Evolutionary conservation across 2,329 filamentous ascomycete genomes (phyloP), one percentile per base, ranked within the genome.

Genomic region (Fusarium hainanense): DNA sequence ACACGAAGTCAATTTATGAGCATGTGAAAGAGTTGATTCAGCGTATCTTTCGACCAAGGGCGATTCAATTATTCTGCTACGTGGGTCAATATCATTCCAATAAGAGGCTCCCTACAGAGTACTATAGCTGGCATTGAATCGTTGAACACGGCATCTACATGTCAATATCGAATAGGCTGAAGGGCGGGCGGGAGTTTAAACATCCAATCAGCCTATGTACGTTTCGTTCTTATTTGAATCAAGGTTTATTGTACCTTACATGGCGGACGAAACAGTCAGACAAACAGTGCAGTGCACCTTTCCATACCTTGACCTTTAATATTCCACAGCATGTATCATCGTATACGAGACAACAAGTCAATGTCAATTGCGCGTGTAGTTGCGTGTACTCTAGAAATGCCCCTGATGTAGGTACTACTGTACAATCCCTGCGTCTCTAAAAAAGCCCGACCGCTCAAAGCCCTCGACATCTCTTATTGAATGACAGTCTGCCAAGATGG

Each of bases 81-180:
- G 48, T 70, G 67, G 67, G 54, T 48, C 68, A 60, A 61, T 63
- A 49, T 48, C 68, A 70, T 71, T 70, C 68, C 63, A 71, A 68
- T 44, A 44, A 21, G 20, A 30, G 37, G 34, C 56, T 63, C 62
- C 63, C 47, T 64, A 21, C 21, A 21, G 21, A 21, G 21, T 21
- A 46, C 42, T 50, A 54, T 51, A 46, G 30, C 42, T 23, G 43
- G 56, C 50, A n/a, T 51, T 60, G 54, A 50, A 61, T 60, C 58
- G 41, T 46, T 40, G 12, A 40, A 50, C 30, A 13, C 32, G 20
- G 48, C 23, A 34, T 40, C 32, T n/a, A 14, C n/a, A 41, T 42
- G 27, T 21, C 49, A 21, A 41, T 42, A 52, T 21, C 34, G 23
- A 52, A 52, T 40, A 44, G 46, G 27, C 20, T 59, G 40, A 44